These are phyloP conservation scores for Colletotrichum liriopes DNA, from an alignment of 2,329 filamentous ascomycete genomes.

Conservation along the genomic window DNA sequence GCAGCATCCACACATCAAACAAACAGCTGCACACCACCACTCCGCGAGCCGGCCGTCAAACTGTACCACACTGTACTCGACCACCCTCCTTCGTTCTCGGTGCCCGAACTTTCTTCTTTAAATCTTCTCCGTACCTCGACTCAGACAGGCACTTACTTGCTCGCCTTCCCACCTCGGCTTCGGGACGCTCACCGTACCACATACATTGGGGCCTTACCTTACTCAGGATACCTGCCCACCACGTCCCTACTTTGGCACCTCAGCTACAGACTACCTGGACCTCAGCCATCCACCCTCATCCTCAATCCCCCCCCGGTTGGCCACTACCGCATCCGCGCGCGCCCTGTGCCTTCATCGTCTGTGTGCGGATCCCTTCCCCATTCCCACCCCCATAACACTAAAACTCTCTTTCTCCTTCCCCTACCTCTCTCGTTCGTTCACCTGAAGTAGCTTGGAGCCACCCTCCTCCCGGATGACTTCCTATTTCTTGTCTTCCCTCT, in stretches of 20 bases:
- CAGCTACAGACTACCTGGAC: not conserved
- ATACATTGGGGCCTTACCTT: not conserved
- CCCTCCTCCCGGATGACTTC: conserved; percentile 31
- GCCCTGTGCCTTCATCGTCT: conserved; percentile 12
- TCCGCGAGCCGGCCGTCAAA: not conserved
- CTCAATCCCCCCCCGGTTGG: not conserved
- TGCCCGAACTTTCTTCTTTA: not conserved
- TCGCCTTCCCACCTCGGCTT: not conserved
- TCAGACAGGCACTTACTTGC: not conserved
- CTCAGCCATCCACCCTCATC: not conserved
- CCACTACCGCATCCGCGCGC: conserved; percentile 18
- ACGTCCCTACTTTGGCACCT: conserved; percentile 3
- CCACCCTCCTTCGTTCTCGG: not conserved
- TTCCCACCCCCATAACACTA: conserved; percentile 25
- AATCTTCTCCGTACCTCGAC: not conserved
- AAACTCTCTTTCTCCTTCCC: conserved; percentile 35
- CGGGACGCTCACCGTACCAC: not conserved
- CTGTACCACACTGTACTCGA: not conserved
- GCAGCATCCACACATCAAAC: conserved; percentile 13
- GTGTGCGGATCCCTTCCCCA: conserved; percentile 38
- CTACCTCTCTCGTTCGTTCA: conserved; percentile 18
- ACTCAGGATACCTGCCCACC: conserved; percentile 5
- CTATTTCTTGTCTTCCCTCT: conserved; percentile 21
- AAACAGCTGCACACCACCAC: conserved; percentile 4
- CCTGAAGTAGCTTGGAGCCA: conserved; percentile 36